These are phyloP conservation scores for Pseudocercospora fijiensis DNA, from an alignment of 2,329 filamentous ascomycete species.

Conservation along the genomic window DNA sequence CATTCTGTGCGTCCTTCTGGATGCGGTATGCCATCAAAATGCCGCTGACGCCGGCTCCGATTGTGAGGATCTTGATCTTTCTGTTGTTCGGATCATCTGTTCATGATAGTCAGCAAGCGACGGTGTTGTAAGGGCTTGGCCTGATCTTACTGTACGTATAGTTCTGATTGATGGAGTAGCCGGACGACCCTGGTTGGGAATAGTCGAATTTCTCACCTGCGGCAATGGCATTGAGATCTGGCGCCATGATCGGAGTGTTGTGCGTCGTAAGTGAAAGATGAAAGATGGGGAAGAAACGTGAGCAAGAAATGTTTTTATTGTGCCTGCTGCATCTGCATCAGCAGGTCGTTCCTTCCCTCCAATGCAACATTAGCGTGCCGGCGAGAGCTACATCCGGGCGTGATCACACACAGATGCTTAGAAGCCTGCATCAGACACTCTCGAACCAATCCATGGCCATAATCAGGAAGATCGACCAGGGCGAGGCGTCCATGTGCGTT, in stretches of 20 bases:
- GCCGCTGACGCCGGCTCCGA: slow-evolving; percentile 51
- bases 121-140: background rate
- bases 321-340: background rate
- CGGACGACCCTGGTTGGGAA: slow-evolving; percentile 44
- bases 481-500: background rate
- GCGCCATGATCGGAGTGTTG: slow-evolving; percentile 39
- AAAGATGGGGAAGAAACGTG: background rate
- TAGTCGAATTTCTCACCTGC: slow-evolving; percentile 44
- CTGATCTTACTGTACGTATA: slow-evolving; percentile 32
- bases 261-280: background rate
- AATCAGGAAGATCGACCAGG: background rate
- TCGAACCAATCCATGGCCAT: background rate
- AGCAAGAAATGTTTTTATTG: background rate
- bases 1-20: slow-evolving; percentile 46
- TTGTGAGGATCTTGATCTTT: slow-evolving; percentile 49
- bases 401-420: background rate
- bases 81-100: slow-evolving; percentile 43
- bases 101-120: background rate
- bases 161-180: slow-evolving; percentile 43
- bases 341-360: background rate
- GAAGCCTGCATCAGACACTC: background rate
- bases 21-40: slow-evolving; percentile 52
- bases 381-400: background rate
- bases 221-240: slow-evolving; percentile 43
- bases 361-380: background rate